phyloP scores from a whole-genome alignment of 2,329 filamentous ascomycete genomes.

The Cyphellophora europaea region DNA sequence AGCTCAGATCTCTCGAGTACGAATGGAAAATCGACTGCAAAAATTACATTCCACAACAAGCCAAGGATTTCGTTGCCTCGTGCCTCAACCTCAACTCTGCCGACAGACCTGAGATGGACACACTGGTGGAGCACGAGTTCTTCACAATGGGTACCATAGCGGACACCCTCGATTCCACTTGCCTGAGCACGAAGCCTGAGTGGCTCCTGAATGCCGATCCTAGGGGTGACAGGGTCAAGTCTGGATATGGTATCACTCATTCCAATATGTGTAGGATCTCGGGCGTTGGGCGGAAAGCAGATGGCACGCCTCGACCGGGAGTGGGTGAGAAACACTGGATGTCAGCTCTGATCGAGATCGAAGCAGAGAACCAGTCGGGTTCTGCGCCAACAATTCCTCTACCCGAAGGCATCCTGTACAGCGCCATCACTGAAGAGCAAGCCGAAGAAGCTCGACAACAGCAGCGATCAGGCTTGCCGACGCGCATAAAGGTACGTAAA shows the following conservation, averaged over 20 bases:
- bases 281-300: slow-evolving; percentile 33
- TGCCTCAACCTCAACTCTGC: slow-evolving; percentile 39
- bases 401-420: slow-evolving; percentile 36
- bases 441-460: slow-evolving; percentile 30
- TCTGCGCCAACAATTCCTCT: slow-evolving; percentile 36
- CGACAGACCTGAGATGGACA: slow-evolving; percentile 39
- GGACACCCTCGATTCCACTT: slow-evolving; percentile 29
- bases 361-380: slow-evolving; percentile 34
- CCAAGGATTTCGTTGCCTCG: slow-evolving; percentile 36
- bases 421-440: slow-evolving; percentile 29
- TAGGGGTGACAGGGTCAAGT: slow-evolving; percentile 33
- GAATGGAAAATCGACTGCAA: slow-evolving; percentile 38
- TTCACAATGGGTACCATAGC: slow-evolving; percentile 43
- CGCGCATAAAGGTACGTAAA: slow-evolving; percentile 13
- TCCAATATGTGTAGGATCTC: slow-evolving; percentile 35
- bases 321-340: slow-evolving; percentile 36
- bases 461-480: slow-evolving; percentile 11
- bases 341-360: slow-evolving; percentile 36
- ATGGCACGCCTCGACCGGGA: slow-evolving; percentile 31
- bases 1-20: slow-evolving; percentile 38
- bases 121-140: slow-evolving; percentile 40
- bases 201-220: slow-evolving; percentile 37
- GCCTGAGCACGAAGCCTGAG: slow-evolving; percentile 28
- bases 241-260: slow-evolving; percentile 34
- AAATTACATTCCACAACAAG: slow-evolving; percentile 40